Base-by-base conservation (phyloP, 108 stramenopile species). In the Pseudonitzschia multiseries region DNA sequence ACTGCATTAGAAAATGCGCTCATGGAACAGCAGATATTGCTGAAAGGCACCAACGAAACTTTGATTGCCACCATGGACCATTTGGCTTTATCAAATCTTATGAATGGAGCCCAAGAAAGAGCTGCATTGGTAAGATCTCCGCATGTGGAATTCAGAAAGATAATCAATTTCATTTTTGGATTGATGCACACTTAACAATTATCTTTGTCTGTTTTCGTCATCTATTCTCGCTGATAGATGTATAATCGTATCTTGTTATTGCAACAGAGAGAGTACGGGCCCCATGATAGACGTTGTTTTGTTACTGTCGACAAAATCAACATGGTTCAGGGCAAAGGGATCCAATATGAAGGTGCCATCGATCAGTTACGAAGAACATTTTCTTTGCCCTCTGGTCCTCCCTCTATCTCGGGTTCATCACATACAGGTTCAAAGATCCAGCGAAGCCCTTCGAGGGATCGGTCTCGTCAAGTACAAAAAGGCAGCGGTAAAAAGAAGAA, bases 11-110 rank as follows among this genome's bases (percentile, higher is more conserved):
- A 84, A 66, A 67, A 69, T 54, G 77, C 80, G 14, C 66, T 84
- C 52, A 73, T 73, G 69, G 65, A 73, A 44, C 86, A 83, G 72
- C 72, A 81, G 52, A 44, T 79, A 21, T 72, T 87, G 15, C 66
- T 87, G 57, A 65, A 70, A 18, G 83, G 77, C 43, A 69, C 76
- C n/a, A 68, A 83, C 48, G 66, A 67, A 18, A 79, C 80, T 13
- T 20, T 81, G n/a, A 60, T 83, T 40, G 73, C 82, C 6, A 81
- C 83, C 14, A 87, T 87, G 82, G 86, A 87, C 24, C 78, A 83
- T 48, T 65, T 87, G 29, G 86, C 78, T 14, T 62, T 77, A 41
- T 76, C 80, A 1, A 80, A 87, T 69, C 72, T 81, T 22, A 44
- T 81, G 17, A 60, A 54, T 42, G 86, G 82, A 32, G 57, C 74